Conservation (phyloP, 257 asterid species). For the Nicotiana undulata region DNA sequence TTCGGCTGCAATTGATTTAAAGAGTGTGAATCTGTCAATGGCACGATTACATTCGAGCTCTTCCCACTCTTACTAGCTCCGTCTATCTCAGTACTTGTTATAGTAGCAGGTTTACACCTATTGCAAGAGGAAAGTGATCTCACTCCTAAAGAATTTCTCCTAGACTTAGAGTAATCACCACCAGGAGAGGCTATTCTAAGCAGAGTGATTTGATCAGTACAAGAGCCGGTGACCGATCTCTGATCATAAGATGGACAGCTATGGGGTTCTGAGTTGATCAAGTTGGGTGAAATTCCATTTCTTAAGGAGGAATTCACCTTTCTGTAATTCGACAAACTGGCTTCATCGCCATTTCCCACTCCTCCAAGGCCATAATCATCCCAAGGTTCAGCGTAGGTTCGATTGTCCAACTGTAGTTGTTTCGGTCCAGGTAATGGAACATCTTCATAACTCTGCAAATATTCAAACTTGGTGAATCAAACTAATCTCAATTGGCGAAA, state of each 20-base stretch:
- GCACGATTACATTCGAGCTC: slow-evolving; percentile 50
- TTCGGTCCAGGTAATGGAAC: slow-evolving; percentile 62
- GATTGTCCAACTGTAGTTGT: slow-evolving; percentile 36
- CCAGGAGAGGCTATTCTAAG: slow-evolving; percentile 32
- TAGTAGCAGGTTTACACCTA: slow-evolving; percentile 50
- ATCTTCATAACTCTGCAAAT: slow-evolving; percentile 68
- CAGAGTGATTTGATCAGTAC: slow-evolving; percentile 18
- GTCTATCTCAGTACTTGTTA: slow-evolving; percentile 36
- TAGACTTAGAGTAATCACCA: slow-evolving; percentile 32
- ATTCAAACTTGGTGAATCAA: background rate
- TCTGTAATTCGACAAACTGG: slow-evolving; percentile 40
- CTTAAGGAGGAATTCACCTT: slow-evolving; percentile 45
- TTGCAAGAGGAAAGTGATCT: slow-evolving; percentile 60
- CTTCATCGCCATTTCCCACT: slow-evolving; percentile 16
- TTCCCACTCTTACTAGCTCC: slow-evolving; percentile 29
- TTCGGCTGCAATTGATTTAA: slow-evolving; percentile 47
- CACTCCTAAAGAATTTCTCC: slow-evolving; percentile 64
- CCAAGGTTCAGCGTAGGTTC: slow-evolving; percentile 45
- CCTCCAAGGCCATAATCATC: slow-evolving; percentile 36
- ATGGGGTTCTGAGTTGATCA: slow-evolving; percentile 25
- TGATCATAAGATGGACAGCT: slow-evolving; percentile 38
- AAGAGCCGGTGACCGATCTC: slow-evolving; percentile 35
- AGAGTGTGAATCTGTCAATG: slow-evolving; percentile 64
- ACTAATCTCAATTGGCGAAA: background rate
- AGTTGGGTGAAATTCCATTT: slow-evolving; percentile 25